Evolutionary conservation across 2,329 filamentous ascomycete species (phyloP).

Genomic region (Aureobasidium pullulans): DNA sequence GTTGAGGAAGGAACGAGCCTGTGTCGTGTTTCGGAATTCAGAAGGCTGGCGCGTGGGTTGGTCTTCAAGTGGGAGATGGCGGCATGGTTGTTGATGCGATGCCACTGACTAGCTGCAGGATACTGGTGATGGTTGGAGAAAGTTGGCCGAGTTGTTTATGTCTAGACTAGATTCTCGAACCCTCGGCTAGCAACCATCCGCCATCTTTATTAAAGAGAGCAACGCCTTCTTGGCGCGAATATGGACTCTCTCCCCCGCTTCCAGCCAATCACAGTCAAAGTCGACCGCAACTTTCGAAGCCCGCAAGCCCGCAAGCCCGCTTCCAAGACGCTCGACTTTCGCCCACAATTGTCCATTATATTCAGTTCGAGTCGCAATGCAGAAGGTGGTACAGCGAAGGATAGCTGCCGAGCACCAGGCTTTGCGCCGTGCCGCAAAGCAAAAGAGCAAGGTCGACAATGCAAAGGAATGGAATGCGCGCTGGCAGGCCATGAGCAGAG

Average conservation of each 20-base stretch:
- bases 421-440: constrained; percentile 28
- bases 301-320: too few relatives aligned
- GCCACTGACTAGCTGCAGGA: neutral
- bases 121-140: neutral
- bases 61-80: neutral
- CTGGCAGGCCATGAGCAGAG: constrained; percentile 17
- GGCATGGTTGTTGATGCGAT: neutral
- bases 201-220: neutral
- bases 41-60: neutral
- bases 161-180: neutral
- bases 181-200: neutral
- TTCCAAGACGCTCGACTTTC: neutral
- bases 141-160: neutral
- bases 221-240: neutral
- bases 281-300: neutral
- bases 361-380: constrained; percentile 42
- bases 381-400: constrained; percentile 62
- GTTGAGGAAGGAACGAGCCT: neutral
- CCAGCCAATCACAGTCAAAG: neutral
- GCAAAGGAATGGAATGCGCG: constrained; percentile 27
- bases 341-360: neutral
- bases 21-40: neutral
- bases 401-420: constrained; percentile 60
- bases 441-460: constrained; percentile 16
- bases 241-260: too few relatives aligned